phyloP scores from a whole-genome alignment of 2,329 filamentous ascomycete genomes.

The Fusarium sublunatum region DNA sequence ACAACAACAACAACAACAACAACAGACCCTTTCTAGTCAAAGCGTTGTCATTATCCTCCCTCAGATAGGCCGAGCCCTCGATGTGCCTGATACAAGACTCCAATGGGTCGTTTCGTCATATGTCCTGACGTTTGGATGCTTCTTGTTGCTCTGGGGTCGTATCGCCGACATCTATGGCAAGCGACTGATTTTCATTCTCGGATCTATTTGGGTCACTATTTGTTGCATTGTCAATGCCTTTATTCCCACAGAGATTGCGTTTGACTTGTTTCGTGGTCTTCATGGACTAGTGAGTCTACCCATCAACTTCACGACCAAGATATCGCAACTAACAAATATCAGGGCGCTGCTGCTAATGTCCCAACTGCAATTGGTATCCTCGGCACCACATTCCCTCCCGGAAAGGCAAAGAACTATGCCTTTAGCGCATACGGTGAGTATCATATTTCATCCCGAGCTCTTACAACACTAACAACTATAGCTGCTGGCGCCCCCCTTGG shows the following conservation, averaged over 20 bases:
- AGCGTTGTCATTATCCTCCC: conserved; percentile 58
- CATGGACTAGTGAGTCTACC: conserved; percentile 64
- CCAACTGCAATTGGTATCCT: conserved; percentile 78
- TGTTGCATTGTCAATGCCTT: conserved; percentile 72
- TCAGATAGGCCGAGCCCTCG: conserved; percentile 66
- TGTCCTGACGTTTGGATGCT: conserved; percentile 73
- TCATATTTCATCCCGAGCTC: background rate
- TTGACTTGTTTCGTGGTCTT: conserved; percentile 73
- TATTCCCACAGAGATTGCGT: conserved; percentile 73
- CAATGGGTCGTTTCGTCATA: conserved; percentile 77
- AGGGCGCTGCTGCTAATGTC: conserved; percentile 75
- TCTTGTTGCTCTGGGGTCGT: conserved; percentile 74
- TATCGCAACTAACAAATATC: background rate
- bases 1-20: too few species aligned
- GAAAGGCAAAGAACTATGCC: conserved; percentile 76
- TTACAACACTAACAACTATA: conserved; percentile 35
- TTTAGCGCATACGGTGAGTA: conserved; percentile 69
- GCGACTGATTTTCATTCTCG: conserved; percentile 71
- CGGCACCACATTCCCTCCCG: conserved; percentile 73
- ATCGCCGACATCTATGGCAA: conserved; percentile 76
- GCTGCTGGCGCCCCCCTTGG: conserved; percentile 73
- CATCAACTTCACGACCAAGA: background rate
- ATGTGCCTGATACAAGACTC: conserved; percentile 67
- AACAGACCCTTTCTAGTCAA: conserved; percentile 47
- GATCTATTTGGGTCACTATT: conserved; percentile 71